Conservation (phyloP, 2,329 filamentous ascomycete genomes). For the Penicillium sp. region DNA sequence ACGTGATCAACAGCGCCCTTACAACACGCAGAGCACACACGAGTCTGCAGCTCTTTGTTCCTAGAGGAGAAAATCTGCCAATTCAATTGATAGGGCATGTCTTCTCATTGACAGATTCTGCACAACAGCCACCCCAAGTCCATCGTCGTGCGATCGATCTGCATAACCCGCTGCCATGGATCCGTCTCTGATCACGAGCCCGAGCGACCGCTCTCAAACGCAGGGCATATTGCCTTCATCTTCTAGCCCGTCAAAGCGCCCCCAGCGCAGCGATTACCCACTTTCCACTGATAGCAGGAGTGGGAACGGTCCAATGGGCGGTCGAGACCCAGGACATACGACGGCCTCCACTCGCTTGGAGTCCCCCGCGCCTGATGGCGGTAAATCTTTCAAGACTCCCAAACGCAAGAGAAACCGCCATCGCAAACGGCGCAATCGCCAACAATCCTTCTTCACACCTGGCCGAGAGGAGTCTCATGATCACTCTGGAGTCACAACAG, state of each 20-base stretch:
- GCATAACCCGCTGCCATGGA: slow-evolving; percentile 7
- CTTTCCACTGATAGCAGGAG: slow-evolving; percentile 17
- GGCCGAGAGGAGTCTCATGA: slow-evolving; percentile 53
- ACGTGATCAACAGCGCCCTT: slow-evolving; percentile 10
- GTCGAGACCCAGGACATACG: slow-evolving; percentile 11
- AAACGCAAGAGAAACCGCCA: slow-evolving; percentile 64
- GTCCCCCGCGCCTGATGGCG: slow-evolving; percentile 19
- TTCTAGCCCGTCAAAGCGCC: slow-evolving; percentile 12
- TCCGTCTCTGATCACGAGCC: slow-evolving; percentile 13
- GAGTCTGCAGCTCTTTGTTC: not conserved
- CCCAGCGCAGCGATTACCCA: slow-evolving; percentile 19
- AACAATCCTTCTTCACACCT: slow-evolving; percentile 68
- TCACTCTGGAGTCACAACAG: slow-evolving; percentile 49
- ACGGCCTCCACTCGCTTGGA: slow-evolving; percentile 20
- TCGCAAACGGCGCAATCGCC: slow-evolving; percentile 72
- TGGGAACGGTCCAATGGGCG: slow-evolving; percentile 20
- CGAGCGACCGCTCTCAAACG: slow-evolving; percentile 6
- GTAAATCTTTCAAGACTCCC: slow-evolving; percentile 22
- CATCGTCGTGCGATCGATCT: not conserved
- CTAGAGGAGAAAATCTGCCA: slow-evolving; percentile 1
- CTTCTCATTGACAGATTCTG: not conserved
- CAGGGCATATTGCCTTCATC: slow-evolving; percentile 10
- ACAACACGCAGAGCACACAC: slow-evolving; percentile 1
- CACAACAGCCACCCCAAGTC: not conserved
- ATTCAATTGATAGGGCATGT: slow-evolving; percentile 4